Evolutionary conservation across 2,329 filamentous ascomycete genomes (phyloP).

Genomic region (Alternaria dauci): DNA sequence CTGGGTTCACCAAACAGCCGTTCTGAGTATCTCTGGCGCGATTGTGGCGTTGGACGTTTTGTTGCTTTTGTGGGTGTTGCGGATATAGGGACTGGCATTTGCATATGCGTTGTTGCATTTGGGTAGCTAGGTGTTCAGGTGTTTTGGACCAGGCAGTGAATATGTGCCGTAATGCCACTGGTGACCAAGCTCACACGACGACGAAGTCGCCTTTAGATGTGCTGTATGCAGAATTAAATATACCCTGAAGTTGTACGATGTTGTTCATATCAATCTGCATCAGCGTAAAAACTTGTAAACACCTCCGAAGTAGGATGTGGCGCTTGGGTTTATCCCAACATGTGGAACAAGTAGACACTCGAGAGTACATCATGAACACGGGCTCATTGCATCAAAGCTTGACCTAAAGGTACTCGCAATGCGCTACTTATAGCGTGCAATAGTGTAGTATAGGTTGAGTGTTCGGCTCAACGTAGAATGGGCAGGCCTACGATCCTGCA

Average conservation of each 20-base stretch:
- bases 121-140: neutral
- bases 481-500: no score
- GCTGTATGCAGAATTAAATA: neutral
- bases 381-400: no score
- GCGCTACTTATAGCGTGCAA: no score
- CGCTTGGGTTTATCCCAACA: no score
- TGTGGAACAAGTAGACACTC: no score
- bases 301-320: no score
- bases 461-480: neutral
- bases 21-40: constrained; percentile 35
- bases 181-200: neutral
- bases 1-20: constrained; percentile 42
- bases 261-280: no score
- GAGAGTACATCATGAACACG: no score
- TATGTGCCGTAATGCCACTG: neutral
- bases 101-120: constrained; percentile 6
- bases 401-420: no score
- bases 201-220: neutral
- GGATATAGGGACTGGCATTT: constrained; percentile 15
- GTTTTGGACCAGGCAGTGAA: neutral
- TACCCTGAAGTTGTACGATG: neutral
- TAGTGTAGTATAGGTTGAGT: neutral
- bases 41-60: constrained; percentile 42
- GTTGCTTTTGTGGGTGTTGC: constrained; percentile 43
- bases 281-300: neutral